Conservation (phyloP, 768 basidiomycete genomes). For the Porphyrellus cyaneotinctus region DNA sequence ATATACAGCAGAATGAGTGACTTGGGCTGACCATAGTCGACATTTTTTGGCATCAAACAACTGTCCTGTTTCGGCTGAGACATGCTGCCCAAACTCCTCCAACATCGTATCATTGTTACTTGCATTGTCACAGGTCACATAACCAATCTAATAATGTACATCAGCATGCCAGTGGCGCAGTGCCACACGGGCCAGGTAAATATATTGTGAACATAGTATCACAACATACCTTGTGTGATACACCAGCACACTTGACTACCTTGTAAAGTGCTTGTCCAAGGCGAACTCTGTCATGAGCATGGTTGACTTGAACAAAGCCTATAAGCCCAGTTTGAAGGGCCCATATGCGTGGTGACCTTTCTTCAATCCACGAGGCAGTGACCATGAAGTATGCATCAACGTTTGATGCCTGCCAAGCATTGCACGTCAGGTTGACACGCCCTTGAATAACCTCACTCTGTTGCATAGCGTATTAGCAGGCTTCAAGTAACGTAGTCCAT, state of each 20-base stretch:
- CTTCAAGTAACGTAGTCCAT: too few relatives aligned
- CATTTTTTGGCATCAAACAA: neutral
- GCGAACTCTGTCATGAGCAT: neutral
- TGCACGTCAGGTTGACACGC: constrained; percentile 1
- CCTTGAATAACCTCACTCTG: neutral
- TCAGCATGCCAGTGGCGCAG: too few relatives aligned
- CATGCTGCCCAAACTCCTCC: too few relatives aligned
- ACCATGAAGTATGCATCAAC: neutral
- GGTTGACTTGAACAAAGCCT: neutral
- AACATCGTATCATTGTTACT: constrained; percentile 37
- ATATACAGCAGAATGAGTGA: too few relatives aligned
- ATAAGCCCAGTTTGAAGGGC: neutral
- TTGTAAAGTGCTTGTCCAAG: neutral
- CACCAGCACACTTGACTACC: too few relatives aligned
- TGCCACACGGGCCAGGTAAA: too few relatives aligned
- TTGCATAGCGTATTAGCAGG: too few relatives aligned
- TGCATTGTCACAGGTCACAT: constrained; percentile 13
- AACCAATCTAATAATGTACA: neutral
- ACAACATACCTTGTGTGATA: neutral
- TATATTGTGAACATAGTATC: too few relatives aligned
- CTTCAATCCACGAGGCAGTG: neutral
- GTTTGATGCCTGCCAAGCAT: constrained; percentile 7
- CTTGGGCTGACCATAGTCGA: too few relatives aligned
- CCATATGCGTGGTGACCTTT: fast-evolving
- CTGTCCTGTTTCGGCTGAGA: neutral